These are phyloP conservation scores for Piloderma croceum DNA, from an alignment of 768 basidiomycete species.

Conservation along the genomic window DNA sequence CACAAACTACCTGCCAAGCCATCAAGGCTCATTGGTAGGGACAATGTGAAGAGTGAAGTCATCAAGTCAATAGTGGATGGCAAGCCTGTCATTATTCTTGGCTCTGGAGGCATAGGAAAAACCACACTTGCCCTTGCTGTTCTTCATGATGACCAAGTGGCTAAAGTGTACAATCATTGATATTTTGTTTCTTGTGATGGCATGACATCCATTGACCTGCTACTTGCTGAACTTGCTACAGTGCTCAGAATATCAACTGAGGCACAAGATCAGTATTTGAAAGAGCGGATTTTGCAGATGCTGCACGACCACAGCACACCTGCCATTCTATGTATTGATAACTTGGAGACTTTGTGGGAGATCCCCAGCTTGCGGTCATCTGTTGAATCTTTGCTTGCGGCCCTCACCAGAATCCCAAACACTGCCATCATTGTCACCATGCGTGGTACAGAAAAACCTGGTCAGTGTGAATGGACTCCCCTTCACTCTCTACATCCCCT, in stretches of 20 bases:
- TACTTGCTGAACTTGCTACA: conserved; percentile 15
- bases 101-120: too few species aligned
- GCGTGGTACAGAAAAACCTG: conserved; percentile 14
- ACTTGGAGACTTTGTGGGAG: conserved; percentile 15
- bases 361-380: conserved; percentile 6
- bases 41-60: too few species aligned
- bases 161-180: conserved; percentile 10
- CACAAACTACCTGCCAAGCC: too few species aligned
- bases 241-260: conserved; percentile 13
- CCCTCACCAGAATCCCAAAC: conserved; percentile 8
- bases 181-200: conserved; percentile 16
- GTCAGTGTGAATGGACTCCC: too few species aligned
- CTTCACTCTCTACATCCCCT: too few species aligned
- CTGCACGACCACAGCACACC: conserved; percentile 5
- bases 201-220: conserved; percentile 14
- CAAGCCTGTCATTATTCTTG: too few species aligned
- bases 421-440: conserved; percentile 11
- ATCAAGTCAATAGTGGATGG: too few species aligned
- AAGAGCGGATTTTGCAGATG: conserved; percentile 10
- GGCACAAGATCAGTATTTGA: conserved; percentile 15
- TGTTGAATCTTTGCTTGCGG: conserved; percentile 12
- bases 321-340: conserved; percentile 15
- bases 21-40: too few species aligned
- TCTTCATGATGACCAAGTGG: conserved; percentile 7
- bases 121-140: conserved; percentile 11